Conservation (phyloP, 2,329 filamentous ascomycete species). For the Aspergillus fumigatus region DNA sequence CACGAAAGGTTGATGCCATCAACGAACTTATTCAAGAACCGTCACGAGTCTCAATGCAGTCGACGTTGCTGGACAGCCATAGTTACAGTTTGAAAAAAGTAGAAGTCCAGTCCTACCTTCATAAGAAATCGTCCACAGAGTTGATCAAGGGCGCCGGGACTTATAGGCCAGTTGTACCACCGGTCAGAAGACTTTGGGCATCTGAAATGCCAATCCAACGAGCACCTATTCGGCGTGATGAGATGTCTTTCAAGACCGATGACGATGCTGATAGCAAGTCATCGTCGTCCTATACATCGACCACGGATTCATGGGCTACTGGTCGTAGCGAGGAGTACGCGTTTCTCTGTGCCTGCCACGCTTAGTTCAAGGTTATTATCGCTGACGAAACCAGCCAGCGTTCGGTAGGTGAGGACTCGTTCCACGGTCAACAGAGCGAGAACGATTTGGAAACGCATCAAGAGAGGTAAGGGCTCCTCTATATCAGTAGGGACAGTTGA, state of each 20-base stretch:
- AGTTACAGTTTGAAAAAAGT: constrained; percentile 2
- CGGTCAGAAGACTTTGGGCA: constrained; percentile 13
- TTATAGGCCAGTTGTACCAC: not conserved
- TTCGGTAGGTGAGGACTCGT: constrained; percentile 4
- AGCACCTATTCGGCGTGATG: not conserved
- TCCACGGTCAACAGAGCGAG: not conserved
- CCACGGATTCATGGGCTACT: constrained; percentile 22
- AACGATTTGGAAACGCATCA: not conserved
- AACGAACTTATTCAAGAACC: constrained; percentile 27
- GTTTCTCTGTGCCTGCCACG: not conserved
- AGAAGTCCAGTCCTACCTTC: not conserved
- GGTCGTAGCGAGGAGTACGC: constrained; percentile 18
- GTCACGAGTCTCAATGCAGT: constrained; percentile 14
- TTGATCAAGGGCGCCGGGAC: not conserved
- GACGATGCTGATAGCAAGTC: constrained; percentile 11
- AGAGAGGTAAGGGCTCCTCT: constrained; percentile 3
- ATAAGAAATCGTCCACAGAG: not conserved
- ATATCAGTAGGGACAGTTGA: not conserved
- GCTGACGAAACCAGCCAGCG: constrained; percentile 11
- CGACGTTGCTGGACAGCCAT: constrained; percentile 4
- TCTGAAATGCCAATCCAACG: constrained; percentile 8
- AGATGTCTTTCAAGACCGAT: constrained; percentile 1
- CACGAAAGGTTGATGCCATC: constrained; percentile 23
- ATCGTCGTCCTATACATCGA: constrained; percentile 15
- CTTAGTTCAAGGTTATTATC: not conserved